Evolutionary conservation across 164 flowering plant genomes (phyloP).

Genomic region (Tetrastigma voinierianum): DNA sequence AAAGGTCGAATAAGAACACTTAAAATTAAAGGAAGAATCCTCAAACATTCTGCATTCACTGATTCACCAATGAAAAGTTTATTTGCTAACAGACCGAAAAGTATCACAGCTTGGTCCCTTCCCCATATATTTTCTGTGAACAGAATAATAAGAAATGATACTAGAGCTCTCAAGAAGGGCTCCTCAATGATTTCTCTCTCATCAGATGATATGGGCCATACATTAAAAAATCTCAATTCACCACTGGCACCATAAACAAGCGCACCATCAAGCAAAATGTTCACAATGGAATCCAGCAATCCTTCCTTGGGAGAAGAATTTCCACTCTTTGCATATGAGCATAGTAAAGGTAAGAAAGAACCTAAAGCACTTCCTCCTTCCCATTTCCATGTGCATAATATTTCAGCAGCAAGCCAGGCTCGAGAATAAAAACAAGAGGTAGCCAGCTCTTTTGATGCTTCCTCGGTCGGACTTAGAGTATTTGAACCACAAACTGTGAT

Average conservation of each 20-base stretch:
- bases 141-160: constrained; percentile 49
- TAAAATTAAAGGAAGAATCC: constrained; percentile 63
- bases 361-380: constrained; percentile 61
- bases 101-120: constrained; percentile 42
- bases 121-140: constrained; percentile 60
- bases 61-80: constrained; percentile 63
- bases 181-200: constrained; percentile 60
- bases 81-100: constrained; percentile 44
- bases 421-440: constrained; percentile 30
- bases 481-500: constrained; percentile 35
- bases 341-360: constrained; percentile 67
- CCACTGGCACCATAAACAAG: constrained; percentile 50
- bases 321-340: constrained; percentile 37
- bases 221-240: constrained; percentile 25
- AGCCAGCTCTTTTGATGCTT: constrained; percentile 22
- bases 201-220: constrained; percentile 45
- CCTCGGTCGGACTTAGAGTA: constrained; percentile 16
- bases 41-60: constrained; percentile 54
- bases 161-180: constrained; percentile 78
- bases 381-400: constrained; percentile 95
- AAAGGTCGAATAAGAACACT: constrained; percentile 52
- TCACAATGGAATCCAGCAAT: constrained; percentile 53
- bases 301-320: constrained; percentile 18
- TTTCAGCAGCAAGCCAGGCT: constrained; percentile 91
- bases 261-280: constrained; percentile 78